Percentiles rank a stretch among this genome's conserved stretches.
phyloP scores from a whole-genome alignment of 331 rosid genomes.

The Malus hybrid region DNA sequence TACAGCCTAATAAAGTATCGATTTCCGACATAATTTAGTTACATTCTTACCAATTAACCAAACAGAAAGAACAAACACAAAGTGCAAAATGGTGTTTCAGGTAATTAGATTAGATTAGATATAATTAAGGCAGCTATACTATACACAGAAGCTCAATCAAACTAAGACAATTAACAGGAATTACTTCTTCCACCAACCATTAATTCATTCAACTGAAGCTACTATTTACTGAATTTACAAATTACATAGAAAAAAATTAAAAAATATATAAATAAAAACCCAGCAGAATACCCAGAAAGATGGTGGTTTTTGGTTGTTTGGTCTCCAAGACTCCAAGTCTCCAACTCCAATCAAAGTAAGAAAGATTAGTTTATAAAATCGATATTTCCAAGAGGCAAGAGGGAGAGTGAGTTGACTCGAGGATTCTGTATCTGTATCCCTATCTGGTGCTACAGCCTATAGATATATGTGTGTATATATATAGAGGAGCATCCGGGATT shows the following conservation, averaged over 20 bases:
- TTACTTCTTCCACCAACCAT: too few relatives aligned
- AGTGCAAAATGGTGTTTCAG: background rate
- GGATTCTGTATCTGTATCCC: background rate
- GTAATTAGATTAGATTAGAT: background rate
- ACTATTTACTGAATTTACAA: background rate
- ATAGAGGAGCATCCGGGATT: background rate
- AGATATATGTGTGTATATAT: too few relatives aligned
- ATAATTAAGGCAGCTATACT: too few relatives aligned
- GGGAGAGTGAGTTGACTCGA: background rate
- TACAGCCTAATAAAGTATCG: conserved; percentile 11
- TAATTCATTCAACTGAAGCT: background rate
- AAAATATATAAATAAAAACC: background rate
- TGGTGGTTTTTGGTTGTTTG: background rate
- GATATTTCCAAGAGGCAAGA: background rate
- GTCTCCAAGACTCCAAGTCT: background rate
- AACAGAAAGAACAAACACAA: background rate
- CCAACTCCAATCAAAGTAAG: background rate
- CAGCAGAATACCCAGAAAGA: background rate
- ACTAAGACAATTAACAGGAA: too few relatives aligned
- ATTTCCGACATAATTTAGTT: background rate
- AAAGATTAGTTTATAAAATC: background rate
- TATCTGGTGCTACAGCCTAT: background rate
- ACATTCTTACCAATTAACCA: conserved; percentile 14
- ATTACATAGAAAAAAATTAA: background rate
- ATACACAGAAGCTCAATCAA: too few relatives aligned